A percentile compares a stretch with the other conserved stretches of the same genome.
Evolutionary conservation across 2,329 filamentous ascomycete genomes (phyloP).

Genomic region (Alternaria consortialis): DNA sequence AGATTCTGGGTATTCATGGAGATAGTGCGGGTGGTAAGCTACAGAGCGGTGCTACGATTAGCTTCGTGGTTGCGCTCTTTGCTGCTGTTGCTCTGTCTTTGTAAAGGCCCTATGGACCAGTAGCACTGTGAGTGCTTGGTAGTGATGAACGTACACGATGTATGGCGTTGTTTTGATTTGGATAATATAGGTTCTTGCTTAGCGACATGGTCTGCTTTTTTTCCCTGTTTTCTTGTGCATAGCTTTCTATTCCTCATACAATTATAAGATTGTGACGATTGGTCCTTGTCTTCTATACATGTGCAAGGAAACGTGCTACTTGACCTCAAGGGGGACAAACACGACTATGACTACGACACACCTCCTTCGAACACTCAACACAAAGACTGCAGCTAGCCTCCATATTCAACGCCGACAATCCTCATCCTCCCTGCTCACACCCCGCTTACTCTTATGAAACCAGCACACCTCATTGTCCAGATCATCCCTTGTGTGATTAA

Average conservation of each 20-base stretch:
- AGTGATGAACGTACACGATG: conserved; percentile 3
- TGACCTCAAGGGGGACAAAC: neutral
- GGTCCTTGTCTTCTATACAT: neutral
- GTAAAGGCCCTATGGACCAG: conserved; percentile 19
- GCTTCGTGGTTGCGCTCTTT: conserved; percentile 46
- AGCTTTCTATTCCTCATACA: neutral
- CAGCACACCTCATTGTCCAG: neutral
- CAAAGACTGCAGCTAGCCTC: neutral
- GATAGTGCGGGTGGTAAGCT: conserved; percentile 33
- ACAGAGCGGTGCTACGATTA: conserved; percentile 40
- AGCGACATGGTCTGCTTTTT: neutral
- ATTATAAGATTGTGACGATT: neutral
- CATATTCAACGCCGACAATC: neutral
- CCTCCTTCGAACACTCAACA: neutral
- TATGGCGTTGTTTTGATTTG: conserved; percentile 1
- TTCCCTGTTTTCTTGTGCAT: neutral
- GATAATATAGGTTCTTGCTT: neutral
- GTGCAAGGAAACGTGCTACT: neutral
- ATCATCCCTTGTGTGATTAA: neutral
- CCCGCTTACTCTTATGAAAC: neutral
- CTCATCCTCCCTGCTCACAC: neutral
- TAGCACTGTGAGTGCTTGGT: neutral
- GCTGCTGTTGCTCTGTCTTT: conserved; percentile 38
- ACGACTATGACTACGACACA: neutral
- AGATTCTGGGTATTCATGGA: conserved; percentile 49